Evolutionary conservation across 164 flowering plant species (phyloP).

Genomic region (Tetracentron sinense): DNA sequence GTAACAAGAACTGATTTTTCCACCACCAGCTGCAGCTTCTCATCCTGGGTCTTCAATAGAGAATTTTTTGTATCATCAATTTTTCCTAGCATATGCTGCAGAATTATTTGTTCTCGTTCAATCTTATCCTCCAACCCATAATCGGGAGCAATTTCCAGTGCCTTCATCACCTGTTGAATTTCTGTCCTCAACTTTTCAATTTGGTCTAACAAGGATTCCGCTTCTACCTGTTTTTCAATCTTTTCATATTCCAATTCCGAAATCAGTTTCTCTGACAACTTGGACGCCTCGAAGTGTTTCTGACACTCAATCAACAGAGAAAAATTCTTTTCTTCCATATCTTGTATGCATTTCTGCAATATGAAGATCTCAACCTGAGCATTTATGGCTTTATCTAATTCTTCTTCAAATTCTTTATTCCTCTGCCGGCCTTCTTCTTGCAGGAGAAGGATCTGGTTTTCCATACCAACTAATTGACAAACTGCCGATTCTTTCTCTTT

Average conservation of each 20-base stretch:
- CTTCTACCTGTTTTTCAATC: conserved; percentile 60
- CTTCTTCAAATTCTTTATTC: conserved; percentile 63
- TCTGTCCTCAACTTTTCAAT: conserved; percentile 48
- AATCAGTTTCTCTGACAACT: conserved; percentile 48
- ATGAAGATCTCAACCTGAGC: conserved; percentile 71
- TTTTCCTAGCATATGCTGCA: conserved; percentile 32
- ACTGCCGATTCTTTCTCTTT: conserved; percentile 49
- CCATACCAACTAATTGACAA: conserved; percentile 40
- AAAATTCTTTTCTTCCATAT: conserved; percentile 59
- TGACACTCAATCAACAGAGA: conserved; percentile 53
- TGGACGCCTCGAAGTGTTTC: conserved; percentile 57
- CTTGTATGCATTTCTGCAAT: conserved; percentile 62
- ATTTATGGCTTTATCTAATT: conserved; percentile 56
- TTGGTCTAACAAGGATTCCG: conserved; percentile 56
- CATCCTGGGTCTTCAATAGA: conserved; percentile 40
- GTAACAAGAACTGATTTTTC: conserved; percentile 63
- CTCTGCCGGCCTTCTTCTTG: conserved; percentile 49
- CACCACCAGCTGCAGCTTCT: conserved; percentile 51
- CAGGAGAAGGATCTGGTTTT: conserved; percentile 45
- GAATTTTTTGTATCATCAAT: conserved; percentile 42
- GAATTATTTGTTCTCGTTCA: conserved; percentile 26
- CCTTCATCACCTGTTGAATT: conserved; percentile 42
- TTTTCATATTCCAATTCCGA: conserved; percentile 65
- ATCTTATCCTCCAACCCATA: conserved; percentile 21
- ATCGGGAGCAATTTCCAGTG: conserved; percentile 41